These are phyloP conservation scores for Mucor velutinosus DNA, from an alignment of 371 early-diverging fungal species.

Conservation along the genomic window DNA sequence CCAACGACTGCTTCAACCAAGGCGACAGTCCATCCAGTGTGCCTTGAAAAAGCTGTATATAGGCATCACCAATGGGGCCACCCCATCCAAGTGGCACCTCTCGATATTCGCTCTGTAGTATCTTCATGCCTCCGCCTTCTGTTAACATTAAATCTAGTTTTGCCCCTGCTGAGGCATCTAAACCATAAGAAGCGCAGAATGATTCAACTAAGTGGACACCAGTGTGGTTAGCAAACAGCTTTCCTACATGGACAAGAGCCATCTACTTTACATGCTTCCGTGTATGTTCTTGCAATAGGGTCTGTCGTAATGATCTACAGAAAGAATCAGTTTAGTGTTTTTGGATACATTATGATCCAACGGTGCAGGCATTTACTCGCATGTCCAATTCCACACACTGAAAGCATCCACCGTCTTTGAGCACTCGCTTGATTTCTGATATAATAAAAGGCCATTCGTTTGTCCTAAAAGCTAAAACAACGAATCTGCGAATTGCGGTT, in stretches of 20 bases:
- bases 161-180: slow-evolving; percentile 35
- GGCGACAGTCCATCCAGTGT: slow-evolving; percentile 92
- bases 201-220: slow-evolving; percentile 24
- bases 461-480: slow-evolving; percentile 35
- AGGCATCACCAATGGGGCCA: slow-evolving; percentile 39
- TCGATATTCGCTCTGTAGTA: slow-evolving; percentile 41
- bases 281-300: slow-evolving; percentile 9
- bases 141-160: slow-evolving; percentile 32
- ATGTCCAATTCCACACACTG: slow-evolving; percentile 44
- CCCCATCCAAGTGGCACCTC: slow-evolving; percentile 46
- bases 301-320: slow-evolving; percentile 20
- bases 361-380: slow-evolving; percentile 17
- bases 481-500: slow-evolving; percentile 20
- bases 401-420: slow-evolving; percentile 39
- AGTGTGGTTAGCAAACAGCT: neutral
- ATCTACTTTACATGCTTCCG: slow-evolving; percentile 22
- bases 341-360: neutral
- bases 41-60: slow-evolving; percentile 25
- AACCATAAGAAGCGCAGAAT: slow-evolving; percentile 25
- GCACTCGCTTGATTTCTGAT: slow-evolving; percentile 36
- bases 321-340: neutral
- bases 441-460: slow-evolving; percentile 40
- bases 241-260: neutral
- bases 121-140: slow-evolving; percentile 19
- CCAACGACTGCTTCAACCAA: slow-evolving; percentile 79